These are phyloP conservation scores for Lepraria neglecta DNA, from an alignment of 495 filamentous ascomycete species.

Conservation along the genomic window DNA sequence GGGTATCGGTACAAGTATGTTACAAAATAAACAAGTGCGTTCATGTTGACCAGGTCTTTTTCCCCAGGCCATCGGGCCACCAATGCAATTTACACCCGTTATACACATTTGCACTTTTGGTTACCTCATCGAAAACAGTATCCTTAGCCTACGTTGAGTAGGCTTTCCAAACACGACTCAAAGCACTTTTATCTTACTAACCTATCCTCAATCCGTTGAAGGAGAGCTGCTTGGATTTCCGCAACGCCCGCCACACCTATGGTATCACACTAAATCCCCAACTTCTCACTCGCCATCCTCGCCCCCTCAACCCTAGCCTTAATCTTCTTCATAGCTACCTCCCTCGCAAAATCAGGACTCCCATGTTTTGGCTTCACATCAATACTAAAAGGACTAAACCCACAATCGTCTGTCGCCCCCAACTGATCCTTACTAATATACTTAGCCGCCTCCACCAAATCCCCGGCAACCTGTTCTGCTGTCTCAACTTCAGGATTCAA, in stretches of 20 bases:
- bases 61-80: neutral
- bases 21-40: neutral
- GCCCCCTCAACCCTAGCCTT: slow-evolving; percentile 36
- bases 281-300: slow-evolving; percentile 35
- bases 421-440: slow-evolving; percentile 38
- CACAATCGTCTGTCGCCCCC: slow-evolving; percentile 42
- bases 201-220: neutral
- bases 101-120: neutral
- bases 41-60: neutral
- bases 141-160: neutral
- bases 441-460: slow-evolving; percentile 33
- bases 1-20: slow-evolving; percentile 45
- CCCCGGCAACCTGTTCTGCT: slow-evolving; percentile 35
- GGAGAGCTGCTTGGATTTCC: neutral
- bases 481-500: slow-evolving; percentile 36
- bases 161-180: neutral
- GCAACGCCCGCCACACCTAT: neutral
- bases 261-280: slow-evolving; percentile 29
- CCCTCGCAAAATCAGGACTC: slow-evolving; percentile 38
- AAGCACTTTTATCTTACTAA: neutral
- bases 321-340: slow-evolving; percentile 40
- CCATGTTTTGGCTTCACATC: slow-evolving; percentile 39
- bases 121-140: neutral
- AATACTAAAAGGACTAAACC: slow-evolving; percentile 38
- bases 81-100: neutral